These are phyloP conservation scores for Vinca major DNA, from an alignment of 305 asterid genomes.

Conservation along the genomic window DNA sequence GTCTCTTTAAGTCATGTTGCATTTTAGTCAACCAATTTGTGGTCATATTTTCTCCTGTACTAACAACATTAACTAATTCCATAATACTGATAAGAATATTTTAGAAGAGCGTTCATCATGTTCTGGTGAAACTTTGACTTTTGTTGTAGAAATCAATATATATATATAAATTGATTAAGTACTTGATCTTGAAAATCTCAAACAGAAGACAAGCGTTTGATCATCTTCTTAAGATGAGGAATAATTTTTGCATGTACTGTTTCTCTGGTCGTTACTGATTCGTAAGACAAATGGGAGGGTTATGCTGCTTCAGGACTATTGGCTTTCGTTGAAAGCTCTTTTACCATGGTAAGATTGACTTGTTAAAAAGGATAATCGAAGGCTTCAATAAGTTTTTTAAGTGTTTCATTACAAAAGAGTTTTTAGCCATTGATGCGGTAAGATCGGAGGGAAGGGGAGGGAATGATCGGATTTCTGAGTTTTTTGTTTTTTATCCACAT, in stretches of 20 bases:
- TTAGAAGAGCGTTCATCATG: neutral
- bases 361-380: neutral
- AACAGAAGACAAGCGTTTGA: neutral
- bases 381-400: neutral
- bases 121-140: neutral
- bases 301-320: no score
- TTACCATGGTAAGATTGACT: neutral
- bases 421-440: no score
- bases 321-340: no score
- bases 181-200: neutral
- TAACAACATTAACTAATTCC: neutral
- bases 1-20: neutral
- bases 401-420: no score
- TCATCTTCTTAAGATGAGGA: neutral
- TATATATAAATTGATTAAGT: neutral
- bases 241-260: neutral
- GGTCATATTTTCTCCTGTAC: neutral
- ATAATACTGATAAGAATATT: neutral
- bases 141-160: neutral
- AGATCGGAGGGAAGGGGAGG: neutral
- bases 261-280: constrained; percentile 1
- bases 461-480: neutral
- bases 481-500: neutral
- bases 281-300: neutral
- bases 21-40: neutral